Percentiles rank a stretch among this genome's conserved stretches.
Conservation (phyloP, 306 rosid genomes). For the Prunus mongolica region DNA sequence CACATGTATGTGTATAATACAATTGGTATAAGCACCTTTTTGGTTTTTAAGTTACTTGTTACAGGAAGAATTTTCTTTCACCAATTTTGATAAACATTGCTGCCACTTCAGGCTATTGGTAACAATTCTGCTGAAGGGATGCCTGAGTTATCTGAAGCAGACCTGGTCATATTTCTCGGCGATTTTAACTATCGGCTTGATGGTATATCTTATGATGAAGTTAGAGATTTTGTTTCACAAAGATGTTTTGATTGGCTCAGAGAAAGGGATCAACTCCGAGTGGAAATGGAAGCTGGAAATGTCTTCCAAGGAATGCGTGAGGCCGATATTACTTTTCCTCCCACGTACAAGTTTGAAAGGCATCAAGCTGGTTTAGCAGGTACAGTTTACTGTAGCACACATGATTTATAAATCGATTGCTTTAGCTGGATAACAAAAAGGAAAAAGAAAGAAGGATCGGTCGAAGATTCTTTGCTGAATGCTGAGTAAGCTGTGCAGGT, state of each 20-base stretch:
- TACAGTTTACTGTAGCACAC: conserved; percentile 19
- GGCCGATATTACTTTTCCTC: conserved; percentile 82
- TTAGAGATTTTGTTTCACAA: conserved; percentile 95
- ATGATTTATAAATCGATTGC: not conserved
- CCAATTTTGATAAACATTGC: conserved; percentile 28
- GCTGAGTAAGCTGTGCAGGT: conserved; percentile 2
- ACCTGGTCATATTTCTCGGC: conserved; percentile 91
- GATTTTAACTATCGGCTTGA: conserved; percentile 93
- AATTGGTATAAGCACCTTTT: conserved; percentile 17
- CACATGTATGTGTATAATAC: conserved; percentile 60
- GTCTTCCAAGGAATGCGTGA: conserved; percentile 99
- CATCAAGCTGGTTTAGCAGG: conserved; percentile 98
- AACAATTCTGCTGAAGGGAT: conserved; percentile 56
- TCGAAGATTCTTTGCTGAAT: conserved; percentile 1
- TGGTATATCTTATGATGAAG: conserved; percentile 91
- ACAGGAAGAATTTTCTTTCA: conserved; percentile 4
- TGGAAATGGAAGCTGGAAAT: conserved; percentile 95
- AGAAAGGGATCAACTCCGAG: conserved; percentile 94
- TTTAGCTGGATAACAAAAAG: not conserved
- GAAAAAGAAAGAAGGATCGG: not conserved
- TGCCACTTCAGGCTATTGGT: conserved; percentile 43
- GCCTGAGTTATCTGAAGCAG: conserved; percentile 90
- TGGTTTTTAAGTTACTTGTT: conserved; percentile 26
- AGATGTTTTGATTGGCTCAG: conserved; percentile 97
- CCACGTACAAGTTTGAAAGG: conserved; percentile 93